These are phyloP conservation scores for Linum trigynum DNA, from an alignment of 345 rosid species.

Conservation along the genomic window DNA sequence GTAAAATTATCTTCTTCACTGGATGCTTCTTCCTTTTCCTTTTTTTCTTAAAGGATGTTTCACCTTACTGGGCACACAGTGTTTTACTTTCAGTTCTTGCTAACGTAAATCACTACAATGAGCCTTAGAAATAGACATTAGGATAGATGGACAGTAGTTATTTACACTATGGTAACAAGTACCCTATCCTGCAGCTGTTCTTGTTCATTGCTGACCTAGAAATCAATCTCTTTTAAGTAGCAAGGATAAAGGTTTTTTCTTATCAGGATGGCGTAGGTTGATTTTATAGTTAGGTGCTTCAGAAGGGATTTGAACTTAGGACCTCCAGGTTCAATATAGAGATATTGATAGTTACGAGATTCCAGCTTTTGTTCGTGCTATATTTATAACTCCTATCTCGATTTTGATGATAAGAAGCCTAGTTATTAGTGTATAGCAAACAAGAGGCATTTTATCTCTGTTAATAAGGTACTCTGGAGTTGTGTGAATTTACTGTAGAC, in stretches of 20 bases:
- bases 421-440: not conserved
- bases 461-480: too few relatives aligned
- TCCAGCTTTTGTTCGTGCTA: too few relatives aligned
- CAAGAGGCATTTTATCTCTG: too few relatives aligned
- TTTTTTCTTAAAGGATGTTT: too few relatives aligned
- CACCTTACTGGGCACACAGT: too few relatives aligned
- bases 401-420: not conserved
- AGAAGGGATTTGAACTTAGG: too few relatives aligned
- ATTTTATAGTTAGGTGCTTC: too few relatives aligned
- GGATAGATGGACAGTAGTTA: not conserved
- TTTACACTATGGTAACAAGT: not conserved
- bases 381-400: too few relatives aligned
- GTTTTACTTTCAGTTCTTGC: not conserved
- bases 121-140: not conserved
- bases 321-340: too few relatives aligned
- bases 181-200: not conserved
- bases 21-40: not conserved
- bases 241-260: too few relatives aligned
- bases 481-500: not conserved
- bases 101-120: not conserved
- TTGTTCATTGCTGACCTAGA: not conserved
- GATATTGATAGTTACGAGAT: too few relatives aligned
- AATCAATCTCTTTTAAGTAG: not conserved
- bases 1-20: constrained; percentile 23
- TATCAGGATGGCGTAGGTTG: too few relatives aligned